Evolutionary conservation across 2,329 filamentous ascomycete genomes (phyloP).

Genomic region (Xylaria sp.): DNA sequence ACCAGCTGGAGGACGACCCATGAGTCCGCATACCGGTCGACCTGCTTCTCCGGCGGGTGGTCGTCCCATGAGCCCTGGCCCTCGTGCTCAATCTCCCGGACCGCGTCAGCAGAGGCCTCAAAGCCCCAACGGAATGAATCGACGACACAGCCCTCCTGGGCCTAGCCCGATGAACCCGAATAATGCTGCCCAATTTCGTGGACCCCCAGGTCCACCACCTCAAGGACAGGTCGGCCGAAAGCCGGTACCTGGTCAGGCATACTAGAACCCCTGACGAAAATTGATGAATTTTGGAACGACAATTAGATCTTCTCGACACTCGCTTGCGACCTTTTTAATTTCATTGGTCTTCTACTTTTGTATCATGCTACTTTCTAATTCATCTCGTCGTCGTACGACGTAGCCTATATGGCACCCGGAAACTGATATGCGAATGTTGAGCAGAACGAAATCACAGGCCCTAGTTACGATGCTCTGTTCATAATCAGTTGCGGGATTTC

Average conservation of each 20-base stretch:
- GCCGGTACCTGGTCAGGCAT: slow-evolving; percentile 67
- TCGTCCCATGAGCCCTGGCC: slow-evolving; percentile 44
- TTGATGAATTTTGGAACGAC: slow-evolving; percentile 48
- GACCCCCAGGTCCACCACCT: slow-evolving; percentile 49
- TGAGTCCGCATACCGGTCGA: slow-evolving; percentile 36
- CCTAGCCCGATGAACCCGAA: slow-evolving; percentile 61
- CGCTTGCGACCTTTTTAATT: slow-evolving; percentile 48
- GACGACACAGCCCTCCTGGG: slow-evolving; percentile 58
- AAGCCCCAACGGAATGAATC: slow-evolving; percentile 56
- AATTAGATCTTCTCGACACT: slow-evolving; percentile 51
- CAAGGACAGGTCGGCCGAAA: slow-evolving; percentile 63
- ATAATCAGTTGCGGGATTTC: slow-evolving; percentile 45
- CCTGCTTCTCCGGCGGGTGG: slow-evolving; percentile 43
- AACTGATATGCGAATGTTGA: slow-evolving; percentile 26
- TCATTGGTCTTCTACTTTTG: slow-evolving; percentile 39
- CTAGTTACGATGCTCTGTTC: slow-evolving; percentile 32
- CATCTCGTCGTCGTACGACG: slow-evolving; percentile 35
- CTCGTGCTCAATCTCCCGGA: slow-evolving; percentile 38
- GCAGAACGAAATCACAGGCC: slow-evolving; percentile 21
- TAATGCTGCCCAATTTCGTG: slow-evolving; percentile 47
- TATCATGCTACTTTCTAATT: slow-evolving; percentile 36
- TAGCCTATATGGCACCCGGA: slow-evolving; percentile 29
- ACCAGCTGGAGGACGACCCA: slow-evolving; percentile 49
- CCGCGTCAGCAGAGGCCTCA: slow-evolving; percentile 47
- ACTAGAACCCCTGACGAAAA: slow-evolving; percentile 50